Base-by-base conservation (phyloP, 2,329 filamentous ascomycete genomes). In the Colletotrichum neosansevieriae region DNA sequence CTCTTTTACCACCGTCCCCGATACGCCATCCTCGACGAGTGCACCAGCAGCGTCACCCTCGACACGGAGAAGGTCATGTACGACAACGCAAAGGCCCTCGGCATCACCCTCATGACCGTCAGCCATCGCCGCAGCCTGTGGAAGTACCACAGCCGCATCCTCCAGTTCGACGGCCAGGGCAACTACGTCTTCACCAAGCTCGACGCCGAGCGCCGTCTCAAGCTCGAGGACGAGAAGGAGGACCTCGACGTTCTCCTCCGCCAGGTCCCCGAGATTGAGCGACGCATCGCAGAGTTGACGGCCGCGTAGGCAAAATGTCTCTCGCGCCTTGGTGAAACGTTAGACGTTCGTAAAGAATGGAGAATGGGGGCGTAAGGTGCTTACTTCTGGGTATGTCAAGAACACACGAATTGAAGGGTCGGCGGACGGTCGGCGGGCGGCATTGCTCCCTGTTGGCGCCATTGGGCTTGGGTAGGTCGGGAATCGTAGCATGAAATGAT, bases 31-130 rank as follows among this genome's bases (percentile, higher is more conserved):
- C 84, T 99, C 42, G 96, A 99, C 78, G 96, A 99, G 82, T 99
- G 96, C 80, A 99, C 96, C 6, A 94, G 91, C 64, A 94, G 90
- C 59, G 94, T 99, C n/a, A 98, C 97, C 15, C 86, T 98, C 32
- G 95, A 98, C 73, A 94, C 94, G 69, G 96, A 99, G 77, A 92
- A 94, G 77, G 87, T 94, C 77, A 98, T 99, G 94, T 99, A 99
- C 79, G 95, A 98, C 74, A 94, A 94, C 63, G 96, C 96, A 58
- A 98, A 99, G 85, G 86, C 88, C 17, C 82, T 98, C 17, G 94
- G 93, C 3, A 96, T 98, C 74, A 98, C 96, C 0, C 86, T 99
- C 71, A 98, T 99, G 93, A 99, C 96, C 0, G 96, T 99, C 24
- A 94, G 91, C 72, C 96, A 99, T 79, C 85, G 96, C 9, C 85